Conservation (phyloP, 164 flowering plant species). For the Macadamia integrifolia region DNA sequence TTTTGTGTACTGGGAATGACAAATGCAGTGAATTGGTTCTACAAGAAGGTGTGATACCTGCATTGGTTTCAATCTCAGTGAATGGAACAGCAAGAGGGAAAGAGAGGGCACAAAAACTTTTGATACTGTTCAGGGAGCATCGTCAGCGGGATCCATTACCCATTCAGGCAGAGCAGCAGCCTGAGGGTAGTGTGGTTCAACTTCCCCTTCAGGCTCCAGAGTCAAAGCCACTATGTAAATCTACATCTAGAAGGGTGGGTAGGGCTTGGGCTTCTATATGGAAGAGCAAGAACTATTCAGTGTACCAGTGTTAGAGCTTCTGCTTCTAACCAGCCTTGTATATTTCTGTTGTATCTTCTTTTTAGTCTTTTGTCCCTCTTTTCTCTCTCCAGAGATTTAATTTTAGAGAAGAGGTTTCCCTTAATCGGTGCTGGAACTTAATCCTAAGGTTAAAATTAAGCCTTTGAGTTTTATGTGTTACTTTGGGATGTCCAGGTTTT, state of each 20-base stretch:
- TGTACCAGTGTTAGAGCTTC: constrained; percentile 28
- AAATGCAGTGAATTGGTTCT: constrained; percentile 68
- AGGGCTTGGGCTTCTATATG: constrained; percentile 35
- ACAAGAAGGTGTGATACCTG: constrained; percentile 93
- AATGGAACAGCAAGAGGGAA: constrained; percentile 81
- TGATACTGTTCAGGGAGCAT: constrained; percentile 82
- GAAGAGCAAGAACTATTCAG: constrained; percentile 57
- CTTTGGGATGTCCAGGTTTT: no score
- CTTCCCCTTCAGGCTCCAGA: not conserved
- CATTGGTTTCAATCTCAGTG: constrained; percentile 80
- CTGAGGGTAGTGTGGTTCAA: not conserved
- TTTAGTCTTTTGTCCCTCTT: no score
- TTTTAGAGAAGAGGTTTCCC: no score
- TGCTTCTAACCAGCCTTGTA: constrained; percentile 28
- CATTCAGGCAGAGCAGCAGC: constrained; percentile 12
- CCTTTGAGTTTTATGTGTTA: no score
- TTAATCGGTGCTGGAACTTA: no score
- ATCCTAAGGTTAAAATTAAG: no score
- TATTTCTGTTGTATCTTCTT: constrained; percentile 27
- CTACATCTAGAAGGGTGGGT: constrained; percentile 34
- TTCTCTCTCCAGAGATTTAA: no score
- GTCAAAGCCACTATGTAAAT: constrained; percentile 29
- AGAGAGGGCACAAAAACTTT: constrained; percentile 84
- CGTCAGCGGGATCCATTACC: constrained; percentile 70
- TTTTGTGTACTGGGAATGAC: constrained; percentile 53